phyloP scores from a whole-genome alignment of 2,329 filamentous ascomycete species.

The Penicillium capsulatum region DNA sequence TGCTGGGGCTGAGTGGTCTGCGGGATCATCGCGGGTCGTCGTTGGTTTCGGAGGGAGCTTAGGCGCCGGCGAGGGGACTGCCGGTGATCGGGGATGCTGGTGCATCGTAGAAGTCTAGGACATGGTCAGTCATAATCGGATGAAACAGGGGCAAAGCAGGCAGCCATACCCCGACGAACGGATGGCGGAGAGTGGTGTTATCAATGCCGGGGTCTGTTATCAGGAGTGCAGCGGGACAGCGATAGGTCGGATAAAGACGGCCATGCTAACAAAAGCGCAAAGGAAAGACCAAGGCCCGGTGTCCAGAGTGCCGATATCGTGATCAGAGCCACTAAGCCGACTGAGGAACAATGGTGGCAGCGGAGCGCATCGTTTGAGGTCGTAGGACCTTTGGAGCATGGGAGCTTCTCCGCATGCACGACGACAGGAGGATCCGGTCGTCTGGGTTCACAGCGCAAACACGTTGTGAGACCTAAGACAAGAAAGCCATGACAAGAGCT shows the following conservation, averaged over 20 bases:
- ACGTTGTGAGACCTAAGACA: constrained; percentile 26
- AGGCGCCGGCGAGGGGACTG: constrained; percentile 61
- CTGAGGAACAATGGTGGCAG: constrained; percentile 13
- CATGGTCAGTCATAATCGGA: constrained; percentile 1
- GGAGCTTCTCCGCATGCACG: constrained; percentile 41
- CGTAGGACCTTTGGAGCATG: constrained; percentile 26
- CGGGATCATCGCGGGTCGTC: constrained; percentile 67
- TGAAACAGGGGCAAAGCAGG: neutral
- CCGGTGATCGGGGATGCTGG: constrained; percentile 76
- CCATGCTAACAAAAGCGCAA: constrained; percentile 38
- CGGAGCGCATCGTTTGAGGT: constrained; percentile 23
- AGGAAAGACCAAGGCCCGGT: constrained; percentile 6
- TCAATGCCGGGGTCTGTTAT: constrained; percentile 25
- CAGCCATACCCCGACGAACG: constrained; percentile 16
- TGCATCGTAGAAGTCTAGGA: constrained; percentile 61
- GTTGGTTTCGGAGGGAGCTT: constrained; percentile 69
- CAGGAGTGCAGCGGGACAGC: constrained; percentile 34
- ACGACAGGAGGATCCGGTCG: constrained; percentile 22
- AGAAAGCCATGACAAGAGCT: constrained; percentile 19
- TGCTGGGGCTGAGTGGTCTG: constrained; percentile 55
- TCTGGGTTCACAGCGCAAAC: constrained; percentile 26
- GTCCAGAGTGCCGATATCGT: no score
- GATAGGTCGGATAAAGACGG: constrained; percentile 29
- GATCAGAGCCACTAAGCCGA: constrained; percentile 13
- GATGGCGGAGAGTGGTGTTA: constrained; percentile 14